These are phyloP conservation scores for Umbilicaria muhlenbergii DNA, from an alignment of 495 filamentous ascomycete species.

Conservation along the genomic window DNA sequence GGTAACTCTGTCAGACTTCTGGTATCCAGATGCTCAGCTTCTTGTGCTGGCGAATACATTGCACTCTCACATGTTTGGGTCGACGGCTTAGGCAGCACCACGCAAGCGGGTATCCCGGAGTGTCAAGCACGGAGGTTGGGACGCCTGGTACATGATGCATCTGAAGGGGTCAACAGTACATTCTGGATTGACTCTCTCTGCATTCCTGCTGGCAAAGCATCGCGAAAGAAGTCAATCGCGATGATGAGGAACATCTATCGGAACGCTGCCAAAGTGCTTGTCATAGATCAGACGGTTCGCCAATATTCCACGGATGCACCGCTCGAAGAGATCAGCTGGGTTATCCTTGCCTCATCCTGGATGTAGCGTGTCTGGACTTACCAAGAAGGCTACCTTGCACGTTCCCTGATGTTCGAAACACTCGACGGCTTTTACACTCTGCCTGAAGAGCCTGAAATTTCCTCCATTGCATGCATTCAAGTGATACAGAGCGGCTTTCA, in stretches of 20 bases:
- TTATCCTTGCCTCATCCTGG: background rate
- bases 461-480: background rate
- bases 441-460: background rate
- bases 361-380: conserved; percentile 1
- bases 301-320: background rate
- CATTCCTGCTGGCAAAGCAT: background rate
- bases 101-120: background rate
- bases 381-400: background rate
- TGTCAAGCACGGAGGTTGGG: background rate
- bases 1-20: background rate
- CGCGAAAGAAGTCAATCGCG: background rate
- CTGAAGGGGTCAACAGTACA: background rate
- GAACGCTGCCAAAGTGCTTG: background rate
- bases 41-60: background rate
- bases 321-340: background rate
- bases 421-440: background rate
- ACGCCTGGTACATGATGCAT: background rate
- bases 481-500: background rate
- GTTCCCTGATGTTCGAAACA: background rate
- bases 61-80: background rate
- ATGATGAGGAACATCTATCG: background rate
- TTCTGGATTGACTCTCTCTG: background rate
- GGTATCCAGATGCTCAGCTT: background rate
- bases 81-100: background rate
- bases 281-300: background rate